These are phyloP conservation scores for Tagetes erecta DNA, from an alignment of 129 eudicot species.

Conservation along the genomic window DNA sequence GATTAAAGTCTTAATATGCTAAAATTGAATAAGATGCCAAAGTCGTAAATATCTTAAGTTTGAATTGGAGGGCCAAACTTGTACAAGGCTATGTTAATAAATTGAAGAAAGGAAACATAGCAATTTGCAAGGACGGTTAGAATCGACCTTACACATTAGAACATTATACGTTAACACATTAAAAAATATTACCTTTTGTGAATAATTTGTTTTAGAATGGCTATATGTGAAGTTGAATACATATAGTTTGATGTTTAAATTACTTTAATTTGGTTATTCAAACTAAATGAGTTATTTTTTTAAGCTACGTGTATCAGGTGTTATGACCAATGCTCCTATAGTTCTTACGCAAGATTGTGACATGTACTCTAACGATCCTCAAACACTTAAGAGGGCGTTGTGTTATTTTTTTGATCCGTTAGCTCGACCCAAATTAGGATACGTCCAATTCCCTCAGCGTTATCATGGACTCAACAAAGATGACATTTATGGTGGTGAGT, in stretches of 20 bases:
- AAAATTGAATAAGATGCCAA: no score
- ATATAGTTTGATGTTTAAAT: background rate
- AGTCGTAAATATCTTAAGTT: no score
- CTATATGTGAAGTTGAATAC: no score
- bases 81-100: no score
- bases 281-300: background rate
- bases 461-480: conserved; percentile 64
- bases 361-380: conserved; percentile 85
- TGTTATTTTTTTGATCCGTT: conserved; percentile 56
- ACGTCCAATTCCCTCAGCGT: conserved; percentile 68
- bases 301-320: conserved; percentile 76
- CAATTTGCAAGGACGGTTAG: no score
- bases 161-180: no score
- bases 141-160: no score
- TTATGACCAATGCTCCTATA: conserved; percentile 65
- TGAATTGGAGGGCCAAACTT: no score
- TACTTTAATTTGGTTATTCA: background rate
- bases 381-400: conserved; percentile 47
- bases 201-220: no score
- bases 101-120: no score
- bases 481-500: conserved; percentile 72
- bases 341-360: conserved; percentile 72
- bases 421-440: conserved; percentile 46
- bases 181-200: no score
- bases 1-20: no score